Conservation (phyloP, 768 basidiomycete species). For the Exsudoporus frostii region DNA sequence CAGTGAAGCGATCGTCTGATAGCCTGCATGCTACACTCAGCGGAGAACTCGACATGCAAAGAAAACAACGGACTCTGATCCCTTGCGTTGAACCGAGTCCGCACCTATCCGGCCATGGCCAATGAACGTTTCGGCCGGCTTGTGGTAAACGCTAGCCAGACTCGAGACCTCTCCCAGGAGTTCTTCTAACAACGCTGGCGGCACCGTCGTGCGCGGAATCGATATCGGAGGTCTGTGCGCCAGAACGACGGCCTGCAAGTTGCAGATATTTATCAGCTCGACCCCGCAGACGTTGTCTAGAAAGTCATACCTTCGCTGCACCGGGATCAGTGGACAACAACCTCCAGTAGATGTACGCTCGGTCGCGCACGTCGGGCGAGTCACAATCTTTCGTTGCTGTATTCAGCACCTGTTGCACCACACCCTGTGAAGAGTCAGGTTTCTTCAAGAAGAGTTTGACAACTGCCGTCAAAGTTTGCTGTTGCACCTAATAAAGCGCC, state of each 20-base stretch:
- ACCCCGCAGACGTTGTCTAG: neutral
- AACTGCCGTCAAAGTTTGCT: constrained; percentile 87
- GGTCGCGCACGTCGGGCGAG: constrained; percentile 92
- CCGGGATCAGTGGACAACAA: constrained; percentile 91
- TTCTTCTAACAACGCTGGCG: constrained; percentile 86
- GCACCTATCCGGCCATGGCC: constrained; percentile 87
- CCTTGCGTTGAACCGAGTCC: constrained; percentile 68
- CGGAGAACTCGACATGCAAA: neutral
- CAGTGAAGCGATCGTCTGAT: constrained; percentile 67
- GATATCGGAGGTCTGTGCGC: constrained; percentile 92
- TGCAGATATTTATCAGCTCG: neutral
- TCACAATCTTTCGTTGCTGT: constrained; percentile 98
- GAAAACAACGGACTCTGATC: constrained; percentile 47
- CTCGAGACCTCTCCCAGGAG: constrained; percentile 85
- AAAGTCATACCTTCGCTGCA: constrained; percentile 77
- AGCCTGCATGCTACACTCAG: constrained; percentile 34
- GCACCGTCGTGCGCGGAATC: constrained; percentile 86
- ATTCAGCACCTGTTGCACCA: constrained; percentile 89
- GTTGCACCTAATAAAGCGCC: constrained; percentile 50
- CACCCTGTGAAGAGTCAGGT: constrained; percentile 86
- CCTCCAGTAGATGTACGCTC: constrained; percentile 98
- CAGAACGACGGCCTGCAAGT: constrained; percentile 74
- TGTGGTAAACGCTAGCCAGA: constrained; percentile 95
- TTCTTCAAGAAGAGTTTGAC: constrained; percentile 96
- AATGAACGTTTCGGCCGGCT: constrained; percentile 93